Conservation (phyloP, 371 early-diverging fungal genomes). For the Furculomyces boomerangus region DNA sequence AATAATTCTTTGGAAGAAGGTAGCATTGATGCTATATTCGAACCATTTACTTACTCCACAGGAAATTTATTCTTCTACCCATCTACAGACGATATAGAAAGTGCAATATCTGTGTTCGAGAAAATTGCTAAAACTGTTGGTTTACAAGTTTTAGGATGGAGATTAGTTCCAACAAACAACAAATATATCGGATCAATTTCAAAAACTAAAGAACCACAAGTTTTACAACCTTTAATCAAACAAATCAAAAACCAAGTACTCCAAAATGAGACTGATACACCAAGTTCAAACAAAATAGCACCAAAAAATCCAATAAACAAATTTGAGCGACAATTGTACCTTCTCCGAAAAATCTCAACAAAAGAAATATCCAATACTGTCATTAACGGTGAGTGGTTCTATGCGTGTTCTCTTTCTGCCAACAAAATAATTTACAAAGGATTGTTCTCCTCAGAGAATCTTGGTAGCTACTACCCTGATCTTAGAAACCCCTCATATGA, state of each 20-base stretch:
- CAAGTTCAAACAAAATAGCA: constrained; percentile 3
- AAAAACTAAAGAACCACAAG: constrained; percentile 76
- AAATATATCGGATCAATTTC: constrained; percentile 78
- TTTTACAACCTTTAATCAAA: constrained; percentile 78
- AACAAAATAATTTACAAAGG: constrained; percentile 93
- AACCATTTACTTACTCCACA: constrained; percentile 70
- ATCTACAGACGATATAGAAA: constrained; percentile 32
- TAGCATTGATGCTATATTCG: constrained; percentile 35
- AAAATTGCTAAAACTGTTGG: constrained; percentile 43
- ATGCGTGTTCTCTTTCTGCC: constrained; percentile 82
- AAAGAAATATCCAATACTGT: constrained; percentile 30
- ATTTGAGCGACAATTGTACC: constrained; percentile 74
- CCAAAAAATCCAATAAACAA: constrained; percentile 10
- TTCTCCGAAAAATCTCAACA: constrained; percentile 75
- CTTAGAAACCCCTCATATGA: constrained; percentile 55
- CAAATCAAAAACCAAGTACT: neutral
- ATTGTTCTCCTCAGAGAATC: constrained; percentile 81
- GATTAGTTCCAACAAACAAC: constrained; percentile 67
- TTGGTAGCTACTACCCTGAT: constrained; percentile 80
- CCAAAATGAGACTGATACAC: neutral
- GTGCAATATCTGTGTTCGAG: constrained; percentile 58
- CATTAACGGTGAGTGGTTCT: constrained; percentile 73
- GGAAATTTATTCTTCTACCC: constrained; percentile 80
- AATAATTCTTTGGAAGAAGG: neutral
- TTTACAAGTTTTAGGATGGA: constrained; percentile 75